A percentile compares a stretch with the other conserved stretches of the same genome.
Evolutionary conservation across 2,329 filamentous ascomycete genomes (phyloP).

Genomic region (Diaporthe sp.): DNA sequence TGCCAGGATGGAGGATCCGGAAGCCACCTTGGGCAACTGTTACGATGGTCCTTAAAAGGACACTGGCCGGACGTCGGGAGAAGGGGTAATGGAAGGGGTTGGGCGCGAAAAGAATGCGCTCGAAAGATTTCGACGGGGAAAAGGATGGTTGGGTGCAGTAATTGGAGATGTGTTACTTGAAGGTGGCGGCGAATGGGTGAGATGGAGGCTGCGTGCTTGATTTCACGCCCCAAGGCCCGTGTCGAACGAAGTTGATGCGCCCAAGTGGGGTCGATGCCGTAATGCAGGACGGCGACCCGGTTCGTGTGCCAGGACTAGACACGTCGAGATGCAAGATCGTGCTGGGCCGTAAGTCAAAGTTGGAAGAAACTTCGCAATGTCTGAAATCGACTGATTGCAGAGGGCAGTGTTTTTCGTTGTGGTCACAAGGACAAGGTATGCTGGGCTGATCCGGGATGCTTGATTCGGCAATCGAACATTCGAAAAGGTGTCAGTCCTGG

Average conservation of each 20-base stretch:
- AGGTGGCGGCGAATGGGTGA: conserved; percentile 17
- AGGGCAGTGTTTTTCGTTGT: not conserved
- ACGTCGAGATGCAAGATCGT: conserved; percentile 25
- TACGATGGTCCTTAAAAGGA: conserved; percentile 57
- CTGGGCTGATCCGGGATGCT: conserved; percentile 9
- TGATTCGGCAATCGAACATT: conserved; percentile 14
- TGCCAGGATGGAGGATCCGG: conserved; percentile 67
- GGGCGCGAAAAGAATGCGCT: conserved; percentile 24
- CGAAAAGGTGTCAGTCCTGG: not conserved
- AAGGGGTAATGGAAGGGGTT: not conserved
- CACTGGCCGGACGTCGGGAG: conserved; percentile 46
- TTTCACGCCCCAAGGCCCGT: conserved; percentile 20
- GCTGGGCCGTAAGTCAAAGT: conserved; percentile 6
- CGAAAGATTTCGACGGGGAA: conserved; percentile 5
- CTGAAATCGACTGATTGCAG: not conserved
- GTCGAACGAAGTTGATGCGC: conserved; percentile 38
- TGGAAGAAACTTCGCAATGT: not conserved
- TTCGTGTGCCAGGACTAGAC: conserved; percentile 24
- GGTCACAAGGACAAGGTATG: conserved; percentile 28
- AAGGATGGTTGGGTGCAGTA: conserved; percentile 3
- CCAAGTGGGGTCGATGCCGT: conserved; percentile 40
- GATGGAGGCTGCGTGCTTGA: conserved; percentile 23
- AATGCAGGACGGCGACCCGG: conserved; percentile 31
- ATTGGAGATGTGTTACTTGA: conserved; percentile 11
- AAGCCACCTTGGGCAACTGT: conserved; percentile 72